Evolutionary conservation across 2,329 filamentous ascomycete genomes (phyloP).

Genomic region (Bimuria novae-zelandiae): DNA sequence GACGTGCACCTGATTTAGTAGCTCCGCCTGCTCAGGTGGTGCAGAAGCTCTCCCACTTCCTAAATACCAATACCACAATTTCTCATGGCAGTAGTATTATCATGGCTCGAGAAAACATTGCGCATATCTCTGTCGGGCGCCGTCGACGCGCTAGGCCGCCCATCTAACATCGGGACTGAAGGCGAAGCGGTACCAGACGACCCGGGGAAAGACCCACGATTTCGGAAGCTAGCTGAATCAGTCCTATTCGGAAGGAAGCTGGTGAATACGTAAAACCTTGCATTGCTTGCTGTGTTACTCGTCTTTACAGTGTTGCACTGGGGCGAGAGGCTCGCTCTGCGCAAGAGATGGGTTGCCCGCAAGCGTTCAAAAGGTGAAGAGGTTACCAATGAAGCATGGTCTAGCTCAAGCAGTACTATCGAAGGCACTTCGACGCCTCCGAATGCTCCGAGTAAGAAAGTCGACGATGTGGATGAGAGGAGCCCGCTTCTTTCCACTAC

Average conservation of each 20-base stretch:
- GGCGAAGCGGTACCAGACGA: slow-evolving; percentile 29
- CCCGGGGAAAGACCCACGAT: slow-evolving; percentile 42
- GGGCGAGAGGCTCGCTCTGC: slow-evolving; percentile 31
- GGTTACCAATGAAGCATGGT: slow-evolving; percentile 31
- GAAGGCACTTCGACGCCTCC: slow-evolving; percentile 43
- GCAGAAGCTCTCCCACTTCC: no score
- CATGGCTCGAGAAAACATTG: no score
- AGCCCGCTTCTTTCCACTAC: slow-evolving; percentile 37
- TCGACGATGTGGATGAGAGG: slow-evolving; percentile 30
- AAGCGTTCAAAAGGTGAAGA: slow-evolving; percentile 6
- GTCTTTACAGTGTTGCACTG: slow-evolving; percentile 46
- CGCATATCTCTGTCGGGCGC: neutral
- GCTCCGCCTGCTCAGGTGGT: no score
- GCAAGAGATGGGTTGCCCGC: slow-evolving; percentile 16
- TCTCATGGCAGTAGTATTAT: no score
- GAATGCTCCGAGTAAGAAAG: slow-evolving; percentile 22
- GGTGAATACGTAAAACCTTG: slow-evolving; percentile 47
- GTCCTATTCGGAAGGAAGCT: slow-evolving; percentile 47
- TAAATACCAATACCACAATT: no score
- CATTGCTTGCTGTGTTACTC: slow-evolving; percentile 43
- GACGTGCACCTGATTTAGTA: no score
- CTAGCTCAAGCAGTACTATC: slow-evolving; percentile 48
- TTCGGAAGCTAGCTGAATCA: slow-evolving; percentile 42
- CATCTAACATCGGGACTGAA: neutral
- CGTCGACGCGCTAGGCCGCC: neutral